phyloP scores from a whole-genome alignment of 1,284 basidiomycete genomes.

The Singerocomus inundabilis region DNA sequence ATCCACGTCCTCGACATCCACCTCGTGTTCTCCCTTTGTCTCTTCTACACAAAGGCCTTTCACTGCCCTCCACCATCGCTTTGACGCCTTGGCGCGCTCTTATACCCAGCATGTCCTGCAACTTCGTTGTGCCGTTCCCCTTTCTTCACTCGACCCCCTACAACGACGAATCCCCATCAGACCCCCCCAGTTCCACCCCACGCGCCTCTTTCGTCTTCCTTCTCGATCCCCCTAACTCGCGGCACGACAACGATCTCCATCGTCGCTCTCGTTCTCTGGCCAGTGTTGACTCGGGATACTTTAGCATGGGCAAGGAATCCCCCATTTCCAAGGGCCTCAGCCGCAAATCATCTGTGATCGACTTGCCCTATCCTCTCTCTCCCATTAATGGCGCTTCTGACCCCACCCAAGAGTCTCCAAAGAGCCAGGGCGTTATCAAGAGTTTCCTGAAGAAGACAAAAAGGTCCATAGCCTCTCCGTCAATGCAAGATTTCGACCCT shows the following conservation, averaged over 20 bases:
- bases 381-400: conserved; percentile 7
- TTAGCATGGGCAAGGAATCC: conserved; percentile 26
- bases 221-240: conserved; percentile 5
- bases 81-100: conserved; percentile 18
- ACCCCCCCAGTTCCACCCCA: conserved; percentile 22
- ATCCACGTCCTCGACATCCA: neutral
- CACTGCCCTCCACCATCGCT: conserved; percentile 19
- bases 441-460: conserved; percentile 26
- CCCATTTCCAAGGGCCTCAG: conserved; percentile 7
- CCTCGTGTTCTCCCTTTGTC: conserved; percentile 29
- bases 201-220: conserved; percentile 21
- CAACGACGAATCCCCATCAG: conserved; percentile 15
- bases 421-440: conserved; percentile 24
- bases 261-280: conserved; percentile 20
- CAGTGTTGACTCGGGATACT: conserved; percentile 34
- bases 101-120: conserved; percentile 24
- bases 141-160: conserved; percentile 7
- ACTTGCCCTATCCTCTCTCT: conserved; percentile 15
- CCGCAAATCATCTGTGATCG: conserved; percentile 11
- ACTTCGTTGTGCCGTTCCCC: conserved; percentile 11
- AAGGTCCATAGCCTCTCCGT: conserved; percentile 16
- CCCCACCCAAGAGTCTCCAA: conserved; percentile 12
- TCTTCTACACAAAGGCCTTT: conserved; percentile 20
- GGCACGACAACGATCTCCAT: neutral
- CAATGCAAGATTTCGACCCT: conserved; percentile 11